phyloP scores from a whole-genome alignment of 257 asterid species.

The Solanum etuberosum region DNA sequence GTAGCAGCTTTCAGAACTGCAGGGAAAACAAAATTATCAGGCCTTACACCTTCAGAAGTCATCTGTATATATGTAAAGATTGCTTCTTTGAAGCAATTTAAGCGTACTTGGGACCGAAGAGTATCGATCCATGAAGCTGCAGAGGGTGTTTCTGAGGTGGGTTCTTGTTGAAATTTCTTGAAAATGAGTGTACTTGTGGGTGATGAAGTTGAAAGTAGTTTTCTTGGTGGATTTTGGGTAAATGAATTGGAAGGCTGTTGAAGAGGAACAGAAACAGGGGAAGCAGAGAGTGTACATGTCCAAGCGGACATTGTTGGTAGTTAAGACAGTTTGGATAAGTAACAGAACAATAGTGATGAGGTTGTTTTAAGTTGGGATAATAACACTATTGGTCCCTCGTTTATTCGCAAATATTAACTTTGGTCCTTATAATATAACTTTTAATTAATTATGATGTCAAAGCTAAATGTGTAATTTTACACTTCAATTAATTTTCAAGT shows the following conservation, averaged over 20 bases:
- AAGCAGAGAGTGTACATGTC: constrained; percentile 11
- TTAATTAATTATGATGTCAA: background rate
- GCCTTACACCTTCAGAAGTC: constrained; percentile 45
- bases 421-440: background rate
- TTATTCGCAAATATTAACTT: background rate
- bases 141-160: constrained; percentile 24
- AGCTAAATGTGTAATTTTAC: background rate
- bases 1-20: constrained; percentile 69
- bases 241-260: background rate
- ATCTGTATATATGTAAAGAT: constrained; percentile 48
- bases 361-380: background rate
- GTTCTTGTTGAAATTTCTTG: constrained; percentile 10
- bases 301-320: constrained; percentile 23
- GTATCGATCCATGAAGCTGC: constrained; percentile 47
- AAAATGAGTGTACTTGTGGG: background rate
- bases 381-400: background rate
- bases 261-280: constrained; percentile 3
- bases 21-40: constrained; percentile 73
- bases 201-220: background rate
- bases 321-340: constrained; percentile 5
- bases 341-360: background rate
- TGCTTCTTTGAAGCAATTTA: constrained; percentile 48
- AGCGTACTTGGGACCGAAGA: constrained; percentile 51
- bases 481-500: background rate
- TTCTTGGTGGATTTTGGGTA: background rate